Evolutionary conservation across 2,329 filamentous ascomycete genomes (phyloP).

Genomic region (Exophiala calicioides): DNA sequence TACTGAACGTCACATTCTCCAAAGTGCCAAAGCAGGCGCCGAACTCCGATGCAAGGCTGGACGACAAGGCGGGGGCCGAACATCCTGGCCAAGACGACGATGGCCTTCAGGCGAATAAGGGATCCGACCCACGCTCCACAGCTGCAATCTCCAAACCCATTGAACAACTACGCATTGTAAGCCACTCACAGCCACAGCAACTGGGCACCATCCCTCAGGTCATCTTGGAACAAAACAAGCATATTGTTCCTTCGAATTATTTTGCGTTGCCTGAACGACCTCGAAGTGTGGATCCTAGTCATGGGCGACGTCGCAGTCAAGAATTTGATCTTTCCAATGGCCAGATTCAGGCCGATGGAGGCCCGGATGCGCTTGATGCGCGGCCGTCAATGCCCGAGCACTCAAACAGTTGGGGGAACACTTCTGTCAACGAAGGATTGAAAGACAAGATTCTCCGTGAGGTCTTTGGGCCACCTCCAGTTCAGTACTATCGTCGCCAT

Average conservation of each 20-base stretch:
- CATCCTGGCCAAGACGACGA: neutral
- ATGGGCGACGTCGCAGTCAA: constrained; percentile 26
- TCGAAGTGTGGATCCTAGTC: constrained; percentile 37
- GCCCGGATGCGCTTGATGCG: constrained; percentile 4
- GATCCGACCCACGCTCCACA: neutral
- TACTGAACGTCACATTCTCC: constrained; percentile 92
- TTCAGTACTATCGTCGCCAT: constrained; percentile 75
- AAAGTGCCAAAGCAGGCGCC: constrained; percentile 68
- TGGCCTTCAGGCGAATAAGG: neutral
- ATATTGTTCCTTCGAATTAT: constrained; percentile 84
- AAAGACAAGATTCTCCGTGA: constrained; percentile 91
- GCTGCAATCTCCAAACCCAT: constrained; percentile 9
- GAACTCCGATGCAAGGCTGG: constrained; percentile 1
- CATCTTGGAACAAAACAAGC: constrained; percentile 88
- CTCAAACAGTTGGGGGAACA: constrained; percentile 76
- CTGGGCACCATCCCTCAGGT: constrained; percentile 79
- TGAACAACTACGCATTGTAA: constrained; percentile 57
- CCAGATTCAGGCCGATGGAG: neutral
- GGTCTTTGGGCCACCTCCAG: constrained; percentile 80
- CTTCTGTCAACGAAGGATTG: constrained; percentile 82
- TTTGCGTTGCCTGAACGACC: constrained; percentile 62
- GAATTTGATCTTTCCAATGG: constrained; percentile 10
- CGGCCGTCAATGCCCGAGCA: constrained; percentile 47
- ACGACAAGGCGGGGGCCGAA: constrained; percentile 7
- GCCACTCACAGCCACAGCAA: constrained; percentile 77